Percentiles rank a stretch among this genome's conserved stretches.
These are phyloP conservation scores for Trichophyton verrucosum DNA, from an alignment of 2,329 filamentous ascomycete species.

Conservation along the genomic window DNA sequence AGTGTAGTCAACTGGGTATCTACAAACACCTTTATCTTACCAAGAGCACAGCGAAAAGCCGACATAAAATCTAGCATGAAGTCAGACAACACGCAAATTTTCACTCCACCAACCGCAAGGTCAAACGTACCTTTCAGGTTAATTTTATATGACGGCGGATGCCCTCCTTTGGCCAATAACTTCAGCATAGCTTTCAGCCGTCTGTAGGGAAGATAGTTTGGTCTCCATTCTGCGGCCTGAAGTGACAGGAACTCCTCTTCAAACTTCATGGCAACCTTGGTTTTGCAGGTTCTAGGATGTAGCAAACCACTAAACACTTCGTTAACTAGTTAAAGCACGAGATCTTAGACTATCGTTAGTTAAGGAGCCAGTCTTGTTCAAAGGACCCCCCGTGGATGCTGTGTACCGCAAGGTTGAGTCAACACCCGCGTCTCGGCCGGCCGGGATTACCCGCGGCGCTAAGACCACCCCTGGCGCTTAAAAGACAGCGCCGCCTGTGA, in stretches of 20 bases:
- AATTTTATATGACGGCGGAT: not conserved
- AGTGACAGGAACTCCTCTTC: constrained; percentile 18
- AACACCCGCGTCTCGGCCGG: no score
- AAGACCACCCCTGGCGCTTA: no score
- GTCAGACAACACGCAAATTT: not conserved
- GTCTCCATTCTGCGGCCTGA: constrained; percentile 20
- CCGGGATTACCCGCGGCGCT: no score
- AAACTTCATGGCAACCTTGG: constrained; percentile 19
- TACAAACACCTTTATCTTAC: not conserved
- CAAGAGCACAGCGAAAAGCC: not conserved
- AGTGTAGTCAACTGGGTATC: not conserved
- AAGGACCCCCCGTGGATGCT: not conserved
- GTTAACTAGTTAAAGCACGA: no score
- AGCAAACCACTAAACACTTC: no score
- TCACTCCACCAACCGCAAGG: not conserved
- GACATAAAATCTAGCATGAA: not conserved
- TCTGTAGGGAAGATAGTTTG: constrained; percentile 21
- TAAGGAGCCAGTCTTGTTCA: no score
- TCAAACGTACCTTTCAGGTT: constrained; percentile 7
- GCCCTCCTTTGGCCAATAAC: not conserved
- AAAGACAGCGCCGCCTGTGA: no score
- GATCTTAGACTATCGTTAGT: no score
- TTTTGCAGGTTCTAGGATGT: not conserved
- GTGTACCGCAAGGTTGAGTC: no score
- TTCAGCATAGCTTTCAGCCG: constrained; percentile 15